Conservation (phyloP, 2,329 filamentous ascomycete genomes). For the Exophiala mesophila region DNA sequence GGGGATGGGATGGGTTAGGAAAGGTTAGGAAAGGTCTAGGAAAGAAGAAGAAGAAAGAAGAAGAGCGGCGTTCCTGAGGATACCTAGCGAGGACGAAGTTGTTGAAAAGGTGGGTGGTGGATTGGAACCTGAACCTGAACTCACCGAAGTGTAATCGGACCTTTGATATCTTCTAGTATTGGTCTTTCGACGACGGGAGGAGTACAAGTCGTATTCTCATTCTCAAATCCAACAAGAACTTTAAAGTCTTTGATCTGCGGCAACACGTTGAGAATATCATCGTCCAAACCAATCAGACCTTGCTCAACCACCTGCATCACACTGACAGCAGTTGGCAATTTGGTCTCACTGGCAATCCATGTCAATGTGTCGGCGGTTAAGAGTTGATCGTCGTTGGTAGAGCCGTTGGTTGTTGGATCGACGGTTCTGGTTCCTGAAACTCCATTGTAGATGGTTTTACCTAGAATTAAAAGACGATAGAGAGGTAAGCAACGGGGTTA, state of each 20-base stretch:
- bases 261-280: constrained; percentile 41
- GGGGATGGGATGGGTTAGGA: constrained; percentile 19
- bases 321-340: constrained; percentile 49
- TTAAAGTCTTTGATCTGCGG: constrained; percentile 47
- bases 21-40: no score
- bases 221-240: constrained; percentile 29
- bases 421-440: constrained; percentile 1
- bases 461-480: background rate
- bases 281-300: constrained; percentile 44
- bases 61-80: background rate
- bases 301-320: constrained; percentile 53
- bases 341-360: constrained; percentile 30
- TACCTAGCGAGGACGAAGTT: no score
- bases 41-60: background rate
- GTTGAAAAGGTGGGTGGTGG: background rate
- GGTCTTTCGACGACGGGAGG: constrained; percentile 1
- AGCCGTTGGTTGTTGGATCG: background rate
- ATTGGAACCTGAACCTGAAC: background rate
- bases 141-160: constrained; percentile 13
- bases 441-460: background rate
- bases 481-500: no score
- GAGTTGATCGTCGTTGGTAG: no score
- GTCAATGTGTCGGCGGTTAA: constrained; percentile 19
- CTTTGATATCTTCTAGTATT: constrained; percentile 12
- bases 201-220: background rate